Base-by-base conservation (phyloP, 2,329 filamentous ascomycete genomes). In the Plenodomus biglobosus region DNA sequence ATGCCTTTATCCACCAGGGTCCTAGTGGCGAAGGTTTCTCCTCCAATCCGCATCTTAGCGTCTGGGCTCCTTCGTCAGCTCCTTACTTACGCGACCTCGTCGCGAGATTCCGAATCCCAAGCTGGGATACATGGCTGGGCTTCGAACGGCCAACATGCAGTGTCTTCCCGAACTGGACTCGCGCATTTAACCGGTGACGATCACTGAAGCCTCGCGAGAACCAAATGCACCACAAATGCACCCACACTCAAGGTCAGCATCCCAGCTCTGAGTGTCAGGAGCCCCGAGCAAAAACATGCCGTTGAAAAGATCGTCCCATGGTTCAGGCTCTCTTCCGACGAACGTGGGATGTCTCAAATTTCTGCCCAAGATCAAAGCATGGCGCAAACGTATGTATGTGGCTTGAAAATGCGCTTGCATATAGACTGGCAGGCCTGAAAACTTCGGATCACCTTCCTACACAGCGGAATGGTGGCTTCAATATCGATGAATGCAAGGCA, bases 121-220 rank as follows among this genome's bases (percentile, higher is more conserved):
- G 46, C 46, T 42, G 38, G 38, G 42, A 35, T 16, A 40, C 43
- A 24, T 35, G 30, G 30, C 44, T 44, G 38, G 36, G 44, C 38
- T 44, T 45, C 22, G 21, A 20, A 3, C 16, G 19, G 17, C 30
- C 40, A 37, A 40, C 34, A 42, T 57, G 56, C 56, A 55, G 56
- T 51, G 51, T 48, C 44, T 21, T 48, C 54, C 50, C 40, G 48
- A 53, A 49, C 15, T 11, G 49, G 42, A 32, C 37, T 32, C 11
- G 34, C 48, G 56, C 53, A 59, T 59, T 55, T 55, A 55, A 20
- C 56, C 56, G 56, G 51, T 30, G 45, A 30, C 38, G 51, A 45
- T 49, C 42, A 39, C 34, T 32, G 19, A 37, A 37, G 42, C 27
- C 21, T 43, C 36, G 36, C 16, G 27, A 27, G 24, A 40, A 27